Evolutionary conservation across 148 eudicot species (phyloP), one percentile per base, ranked within the genome.

Genomic region (Nyssa sinensis): DNA sequence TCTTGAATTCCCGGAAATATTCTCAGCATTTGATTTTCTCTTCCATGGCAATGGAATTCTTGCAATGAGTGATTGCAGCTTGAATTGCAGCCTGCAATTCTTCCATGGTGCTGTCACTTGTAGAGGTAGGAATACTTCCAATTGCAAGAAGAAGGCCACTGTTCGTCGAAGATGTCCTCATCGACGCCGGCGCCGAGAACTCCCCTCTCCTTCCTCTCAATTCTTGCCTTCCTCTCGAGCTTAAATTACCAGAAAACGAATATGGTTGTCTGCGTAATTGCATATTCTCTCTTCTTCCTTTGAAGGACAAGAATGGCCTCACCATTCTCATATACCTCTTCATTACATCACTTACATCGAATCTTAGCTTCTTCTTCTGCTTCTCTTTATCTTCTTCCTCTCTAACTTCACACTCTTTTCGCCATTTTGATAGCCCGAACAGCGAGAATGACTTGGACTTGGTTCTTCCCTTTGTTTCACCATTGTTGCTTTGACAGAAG

Each of bases 31-130:
- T 81, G 57, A 51, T 71, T 30, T 78, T 81, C 24, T 86, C 83
- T 35, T 83, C 82, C 33, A 74, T 24, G 1, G 87, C 81, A 35
- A 86, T 80, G 13, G 98, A 94, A 24, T 91, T 87, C 80, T 94
- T 94, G 75, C 98, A 94, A 80, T 94, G 97, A 83, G 93, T 92
- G 76, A 94, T 94, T 0, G 98, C 97, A 59, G 98, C 88, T 79
- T 91, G 97, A 79, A 94, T 94, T 3, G 97, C 98, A 70, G 90
- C 86, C 71, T 94, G 98, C 44, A 94, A 72, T 63, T 94, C 98
- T 67, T 91, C 98, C 97, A 94, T 94, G 9, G 91, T 84, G 49
- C 98, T 91, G 34, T 91, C 93, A 79, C 87, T 86, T 0, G 83
- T 71, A 10, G 81, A 62, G 16, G 74, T 77, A 12, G 81, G 49